Evolutionary conservation across 2,329 filamentous ascomycete genomes (phyloP).

Genomic region (Aureobasidium sp.): DNA sequence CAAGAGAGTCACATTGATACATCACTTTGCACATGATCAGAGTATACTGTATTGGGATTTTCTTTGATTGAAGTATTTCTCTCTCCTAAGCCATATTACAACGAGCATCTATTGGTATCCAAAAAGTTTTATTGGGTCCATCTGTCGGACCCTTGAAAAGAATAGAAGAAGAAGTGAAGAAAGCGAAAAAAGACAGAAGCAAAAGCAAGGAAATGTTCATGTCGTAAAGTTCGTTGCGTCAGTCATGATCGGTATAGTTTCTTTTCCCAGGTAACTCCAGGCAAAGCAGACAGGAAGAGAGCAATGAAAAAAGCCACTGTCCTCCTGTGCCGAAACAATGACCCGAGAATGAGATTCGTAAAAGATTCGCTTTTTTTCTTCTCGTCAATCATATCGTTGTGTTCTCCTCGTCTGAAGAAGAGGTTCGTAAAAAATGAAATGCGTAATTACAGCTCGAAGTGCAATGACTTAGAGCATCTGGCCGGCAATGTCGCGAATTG

Average conservation of each 20-base stretch:
- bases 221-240: constrained; percentile 10
- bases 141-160: background rate
- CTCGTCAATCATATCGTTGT: constrained; percentile 10
- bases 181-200: background rate
- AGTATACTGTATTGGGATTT: background rate
- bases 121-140: background rate
- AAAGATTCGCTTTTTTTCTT: constrained; percentile 13
- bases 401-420: background rate
- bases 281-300: background rate
- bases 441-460: background rate
- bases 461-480: constrained; percentile 4
- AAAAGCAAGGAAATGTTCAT: background rate
- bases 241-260: constrained; percentile 1
- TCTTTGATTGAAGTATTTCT: background rate
- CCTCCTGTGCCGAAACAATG: background rate
- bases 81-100: constrained; percentile 11
- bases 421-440: constrained; percentile 12
- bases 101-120: constrained; percentile 7
- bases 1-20: background rate
- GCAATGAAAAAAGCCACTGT: background rate
- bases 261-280: background rate
- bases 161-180: constrained; percentile 10
- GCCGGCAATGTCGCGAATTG: constrained; percentile 42
- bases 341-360: constrained; percentile 10
- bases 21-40: background rate